These are phyloP conservation scores for Colletotrichum brevisporum DNA, from an alignment of 2,329 filamentous ascomycete species.

Conservation along the genomic window DNA sequence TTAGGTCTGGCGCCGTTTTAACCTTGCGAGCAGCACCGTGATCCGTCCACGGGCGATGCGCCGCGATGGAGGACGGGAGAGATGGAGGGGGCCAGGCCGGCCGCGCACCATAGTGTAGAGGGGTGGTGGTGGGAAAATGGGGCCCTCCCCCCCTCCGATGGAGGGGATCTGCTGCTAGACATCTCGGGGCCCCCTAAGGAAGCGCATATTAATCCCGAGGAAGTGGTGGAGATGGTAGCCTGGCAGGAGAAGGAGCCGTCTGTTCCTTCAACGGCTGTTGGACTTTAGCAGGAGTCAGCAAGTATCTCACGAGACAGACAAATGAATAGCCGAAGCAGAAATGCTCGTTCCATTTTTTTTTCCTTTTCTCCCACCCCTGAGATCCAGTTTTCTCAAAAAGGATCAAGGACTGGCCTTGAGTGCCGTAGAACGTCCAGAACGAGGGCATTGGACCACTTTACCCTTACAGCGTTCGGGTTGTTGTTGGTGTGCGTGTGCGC, in stretches of 20 bases:
- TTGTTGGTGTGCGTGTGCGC: slow-evolving; percentile 8
- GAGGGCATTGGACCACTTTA: background rate
- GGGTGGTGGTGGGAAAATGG: too few species aligned
- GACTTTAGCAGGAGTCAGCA: too few species aligned
- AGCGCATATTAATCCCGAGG: slow-evolving; percentile 37
- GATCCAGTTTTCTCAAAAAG: background rate
- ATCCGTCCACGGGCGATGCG: background rate
- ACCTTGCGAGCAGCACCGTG: slow-evolving; percentile 19
- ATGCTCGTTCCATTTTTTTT: background rate
- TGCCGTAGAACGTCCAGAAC: too few species aligned
- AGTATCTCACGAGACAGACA: background rate
- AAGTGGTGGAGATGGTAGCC: slow-evolving; percentile 26
- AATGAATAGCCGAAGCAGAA: slow-evolving; percentile 10
- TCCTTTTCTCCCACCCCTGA: slow-evolving; percentile 1
- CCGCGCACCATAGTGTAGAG: too few species aligned
- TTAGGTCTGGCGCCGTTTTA: slow-evolving; percentile 34
- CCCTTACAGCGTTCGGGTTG: background rate
- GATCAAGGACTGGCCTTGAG: too few species aligned
- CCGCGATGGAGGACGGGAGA: background rate
- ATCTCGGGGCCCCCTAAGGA: slow-evolving; percentile 11
- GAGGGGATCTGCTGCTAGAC: slow-evolving; percentile 32
- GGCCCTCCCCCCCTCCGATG: background rate
- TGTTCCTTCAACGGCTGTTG: background rate
- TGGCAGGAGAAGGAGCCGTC: slow-evolving; percentile 1
- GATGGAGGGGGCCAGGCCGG: too few species aligned